Conservation (phyloP, 768 basidiomycete genomes). For the Suillus weaverae region DNA sequence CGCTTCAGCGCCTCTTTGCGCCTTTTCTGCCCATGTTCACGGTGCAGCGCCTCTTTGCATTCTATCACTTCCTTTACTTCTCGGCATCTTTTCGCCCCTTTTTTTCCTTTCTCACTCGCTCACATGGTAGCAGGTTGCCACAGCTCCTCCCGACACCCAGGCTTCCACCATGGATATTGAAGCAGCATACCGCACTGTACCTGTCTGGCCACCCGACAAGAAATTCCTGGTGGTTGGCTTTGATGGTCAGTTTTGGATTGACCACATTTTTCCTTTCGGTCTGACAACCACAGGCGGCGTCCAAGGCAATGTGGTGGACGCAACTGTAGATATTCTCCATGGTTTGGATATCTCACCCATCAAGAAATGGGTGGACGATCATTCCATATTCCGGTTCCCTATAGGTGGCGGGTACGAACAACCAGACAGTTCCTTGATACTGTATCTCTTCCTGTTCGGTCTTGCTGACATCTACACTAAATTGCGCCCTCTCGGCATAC, state of each 20-base stretch:
- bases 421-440: too few relatives aligned
- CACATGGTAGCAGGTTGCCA: too few relatives aligned
- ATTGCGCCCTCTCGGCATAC: too few relatives aligned
- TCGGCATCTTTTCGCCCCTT: too few relatives aligned
- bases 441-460: too few relatives aligned
- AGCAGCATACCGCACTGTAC: neutral
- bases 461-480: too few relatives aligned
- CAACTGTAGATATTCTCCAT: neutral
- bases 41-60: too few relatives aligned
- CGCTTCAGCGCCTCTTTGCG: too few relatives aligned
- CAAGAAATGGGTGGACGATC: neutral
- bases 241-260: slow-evolving; percentile 20
- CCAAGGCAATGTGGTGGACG: slow-evolving; percentile 17
- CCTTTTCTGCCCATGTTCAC: too few relatives aligned
- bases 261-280: slow-evolving; percentile 24
- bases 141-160: neutral
- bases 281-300: slow-evolving; percentile 16
- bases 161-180: neutral
- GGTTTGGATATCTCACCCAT: neutral
- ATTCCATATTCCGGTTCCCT: neutral
- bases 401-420: too few relatives aligned
- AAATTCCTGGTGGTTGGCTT: neutral
- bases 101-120: too few relatives aligned
- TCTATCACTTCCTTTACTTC: too few relatives aligned
- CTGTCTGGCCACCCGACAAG: neutral